Evolutionary conservation across 768 basidiomycete species (phyloP).

Genomic region (Phlebiopsis flavidoalba): DNA sequence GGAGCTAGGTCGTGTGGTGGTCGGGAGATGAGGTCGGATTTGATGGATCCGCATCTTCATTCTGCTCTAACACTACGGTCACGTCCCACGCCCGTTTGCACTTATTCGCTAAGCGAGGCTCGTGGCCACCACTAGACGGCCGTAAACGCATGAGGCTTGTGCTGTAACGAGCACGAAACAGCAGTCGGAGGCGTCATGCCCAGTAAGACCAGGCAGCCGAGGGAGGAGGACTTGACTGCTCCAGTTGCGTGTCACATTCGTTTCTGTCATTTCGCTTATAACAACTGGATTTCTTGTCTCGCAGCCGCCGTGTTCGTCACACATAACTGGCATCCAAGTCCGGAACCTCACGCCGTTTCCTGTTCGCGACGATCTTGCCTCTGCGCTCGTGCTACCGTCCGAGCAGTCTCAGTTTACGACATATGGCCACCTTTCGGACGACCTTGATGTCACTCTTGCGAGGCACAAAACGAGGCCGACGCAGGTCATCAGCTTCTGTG

Average conservation of each 20-base stretch:
- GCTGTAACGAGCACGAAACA: conserved; percentile 2
- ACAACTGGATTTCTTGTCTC: background rate
- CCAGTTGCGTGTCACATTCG: conserved; percentile 5
- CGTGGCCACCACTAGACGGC: background rate
- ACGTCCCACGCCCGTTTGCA: background rate
- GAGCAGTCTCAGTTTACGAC: conserved; percentile 55
- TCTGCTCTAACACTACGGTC: background rate
- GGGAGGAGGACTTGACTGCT: background rate
- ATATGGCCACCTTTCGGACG: conserved; percentile 59
- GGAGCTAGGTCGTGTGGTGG: background rate
- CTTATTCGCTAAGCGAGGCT: background rate
- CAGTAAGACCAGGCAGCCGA: background rate
- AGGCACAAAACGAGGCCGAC: conserved; percentile 57
- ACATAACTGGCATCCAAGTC: conserved; percentile 68
- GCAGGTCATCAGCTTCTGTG: conserved; percentile 55
- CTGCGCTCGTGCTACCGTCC: conserved; percentile 64
- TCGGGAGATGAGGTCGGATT: background rate
- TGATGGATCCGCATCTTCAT: background rate
- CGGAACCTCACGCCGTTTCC: conserved; percentile 85
- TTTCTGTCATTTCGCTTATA: background rate
- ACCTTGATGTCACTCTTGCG: conserved; percentile 57
- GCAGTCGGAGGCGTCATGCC: conserved; percentile 1
- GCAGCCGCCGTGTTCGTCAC: conserved; percentile 73
- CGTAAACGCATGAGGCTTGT: background rate
- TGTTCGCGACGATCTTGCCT: conserved; percentile 70